Percentiles rank a stretch among this genome's conserved stretches.
Conservation (phyloP, 495 filamentous ascomycete genomes). For the Extremus antarcticus region DNA sequence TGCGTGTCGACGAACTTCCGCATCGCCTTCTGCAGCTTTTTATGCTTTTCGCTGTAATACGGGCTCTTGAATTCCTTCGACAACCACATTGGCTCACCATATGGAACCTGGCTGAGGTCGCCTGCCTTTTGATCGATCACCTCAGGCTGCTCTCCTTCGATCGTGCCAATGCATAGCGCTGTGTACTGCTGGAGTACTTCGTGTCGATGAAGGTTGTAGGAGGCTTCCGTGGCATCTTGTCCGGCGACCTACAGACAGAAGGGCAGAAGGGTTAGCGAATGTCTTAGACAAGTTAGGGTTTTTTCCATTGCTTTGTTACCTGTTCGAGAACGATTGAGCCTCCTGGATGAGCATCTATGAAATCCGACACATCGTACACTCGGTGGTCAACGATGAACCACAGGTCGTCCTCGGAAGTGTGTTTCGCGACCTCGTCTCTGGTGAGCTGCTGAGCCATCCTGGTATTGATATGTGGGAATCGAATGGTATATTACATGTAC, state of each 20-base stretch:
- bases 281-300: no score
- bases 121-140: conserved; percentile 60
- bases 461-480: no score
- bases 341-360: conserved; percentile 70
- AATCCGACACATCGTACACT: conserved; percentile 88
- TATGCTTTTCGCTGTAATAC: conserved; percentile 72
- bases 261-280: no score
- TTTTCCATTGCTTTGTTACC: no score
- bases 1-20: conserved; percentile 63
- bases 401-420: conserved; percentile 66
- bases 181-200: conserved; percentile 74
- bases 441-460: conserved; percentile 42
- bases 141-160: conserved; percentile 64
- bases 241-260: no score
- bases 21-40: conserved; percentile 56
- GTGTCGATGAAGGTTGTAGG: conserved; percentile 89
- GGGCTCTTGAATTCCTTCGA: conserved; percentile 67
- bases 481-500: no score
- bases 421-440: conserved; percentile 64
- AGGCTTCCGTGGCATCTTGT: conserved; percentile 73
- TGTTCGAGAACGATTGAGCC: conserved; percentile 74
- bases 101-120: conserved; percentile 64
- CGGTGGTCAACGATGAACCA: conserved; percentile 74
- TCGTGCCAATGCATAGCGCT: conserved; percentile 61
- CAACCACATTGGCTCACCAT: conserved; percentile 74